Evolutionary conservation across 208 protist species (phyloP), one percentile per base, ranked within the genome.

Genomic region (Crithidia bombi): DNA sequence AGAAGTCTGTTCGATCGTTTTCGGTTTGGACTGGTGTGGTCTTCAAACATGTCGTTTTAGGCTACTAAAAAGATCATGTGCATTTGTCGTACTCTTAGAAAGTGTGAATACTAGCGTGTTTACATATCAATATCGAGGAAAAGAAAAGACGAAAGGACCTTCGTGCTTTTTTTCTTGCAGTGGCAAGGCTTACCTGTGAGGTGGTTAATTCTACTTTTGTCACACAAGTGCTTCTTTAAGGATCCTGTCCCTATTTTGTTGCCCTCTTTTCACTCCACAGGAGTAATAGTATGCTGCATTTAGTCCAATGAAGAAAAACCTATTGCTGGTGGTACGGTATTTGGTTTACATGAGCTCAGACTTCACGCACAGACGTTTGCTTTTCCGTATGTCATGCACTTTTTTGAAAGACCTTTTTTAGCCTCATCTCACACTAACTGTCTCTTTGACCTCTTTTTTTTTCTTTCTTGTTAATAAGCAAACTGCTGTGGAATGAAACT

Each of bases 11-110:
- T 95, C 78, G 87, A 93, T 44, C 63, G 73, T 33, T 76, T 93
- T 14, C 78, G 85, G 2, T 93, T 95, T 73, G 90, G 90, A 23
- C 59, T 95, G 3, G 87, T 92, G 9, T 95, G 90, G 90, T 95
- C 90, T 9, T 93, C 85, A 4, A 83, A 80, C 52, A 78, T 85
- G 56, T 84, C 85, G 10, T 80, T 93, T 23, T 95, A 87, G 67
- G 23, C n/a, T n/a, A 47, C 17, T n/a, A 19, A 26, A 64, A 41
- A 55, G 17, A 7, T 32, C 21, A 10, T 52, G 3, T 52, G 23
- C 25, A 32, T 52, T 5, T 14, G 4, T 52, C 21, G 23, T 25
- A 25, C 38, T 33, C n/a, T 5, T 54, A 26, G 6, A 10, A 3
- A 10, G 10, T 41, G n/a, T n/a, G n/a, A n/a, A n/a, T n/a, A n/a